These are phyloP conservation scores for Monosporascus sp. DNA, from an alignment of 2,329 filamentous ascomycete species.

Conservation along the genomic window DNA sequence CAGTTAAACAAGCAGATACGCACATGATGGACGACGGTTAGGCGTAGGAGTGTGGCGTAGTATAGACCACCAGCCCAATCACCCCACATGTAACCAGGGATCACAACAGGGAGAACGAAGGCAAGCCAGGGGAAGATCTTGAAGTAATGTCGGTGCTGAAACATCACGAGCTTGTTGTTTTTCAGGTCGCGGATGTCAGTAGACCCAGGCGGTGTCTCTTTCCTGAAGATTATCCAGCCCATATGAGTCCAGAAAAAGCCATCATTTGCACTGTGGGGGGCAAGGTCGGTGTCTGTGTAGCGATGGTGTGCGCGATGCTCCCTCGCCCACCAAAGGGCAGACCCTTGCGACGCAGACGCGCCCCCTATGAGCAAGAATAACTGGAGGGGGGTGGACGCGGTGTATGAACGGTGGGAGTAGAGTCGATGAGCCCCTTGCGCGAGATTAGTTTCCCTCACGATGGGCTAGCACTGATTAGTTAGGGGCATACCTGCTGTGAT, in stretches of 20 bases:
- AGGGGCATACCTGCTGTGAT: neutral
- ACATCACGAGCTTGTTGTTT: slow-evolving; percentile 78
- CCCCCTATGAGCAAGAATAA: neutral
- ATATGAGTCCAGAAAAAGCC: slow-evolving; percentile 78
- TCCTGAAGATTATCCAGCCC: slow-evolving; percentile 91
- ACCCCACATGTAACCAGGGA: slow-evolving; percentile 74
- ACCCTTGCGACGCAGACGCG: slow-evolving; percentile 57
- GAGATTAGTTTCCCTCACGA: neutral
- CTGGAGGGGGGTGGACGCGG: neutral
- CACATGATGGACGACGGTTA: slow-evolving; percentile 79
- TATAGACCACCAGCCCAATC: slow-evolving; percentile 62
- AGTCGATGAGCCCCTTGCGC: neutral
- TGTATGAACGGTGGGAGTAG: neutral
- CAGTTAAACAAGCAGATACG: neutral
- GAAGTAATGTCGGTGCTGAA: slow-evolving; percentile 84
- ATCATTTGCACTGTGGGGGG: slow-evolving; percentile 87
- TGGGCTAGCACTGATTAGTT: neutral
- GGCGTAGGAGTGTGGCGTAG: slow-evolving; percentile 78
- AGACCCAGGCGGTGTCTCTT: slow-evolving; percentile 82
- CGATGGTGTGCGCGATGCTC: slow-evolving; percentile 85
- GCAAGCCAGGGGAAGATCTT: slow-evolving; percentile 75
- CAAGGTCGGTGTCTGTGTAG: slow-evolving; percentile 89
- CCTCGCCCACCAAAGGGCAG: slow-evolving; percentile 83
- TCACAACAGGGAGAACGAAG: slow-evolving; percentile 66
- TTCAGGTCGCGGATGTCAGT: slow-evolving; percentile 87